Conservation (phyloP, 768 basidiomycete genomes). For the Tricholoma sp. region DNA sequence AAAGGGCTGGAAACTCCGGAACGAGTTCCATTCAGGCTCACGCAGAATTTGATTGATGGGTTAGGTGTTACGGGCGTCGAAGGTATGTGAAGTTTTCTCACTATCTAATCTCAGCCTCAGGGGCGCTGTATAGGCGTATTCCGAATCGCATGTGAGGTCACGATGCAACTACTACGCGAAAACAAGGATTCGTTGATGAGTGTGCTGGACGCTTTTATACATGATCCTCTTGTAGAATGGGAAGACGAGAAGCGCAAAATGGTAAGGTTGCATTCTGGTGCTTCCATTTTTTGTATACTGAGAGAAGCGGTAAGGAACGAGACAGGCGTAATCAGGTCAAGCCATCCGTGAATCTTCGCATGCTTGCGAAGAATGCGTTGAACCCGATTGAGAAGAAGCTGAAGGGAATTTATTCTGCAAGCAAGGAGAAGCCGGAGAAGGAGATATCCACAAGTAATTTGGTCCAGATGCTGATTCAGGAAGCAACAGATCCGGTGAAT, state of each 20-base stretch:
- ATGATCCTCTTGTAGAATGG: slow-evolving; percentile 97
- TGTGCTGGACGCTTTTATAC: slow-evolving; percentile 93
- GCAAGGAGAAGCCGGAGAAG: slow-evolving; percentile 47
- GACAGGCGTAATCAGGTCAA: slow-evolving; percentile 39
- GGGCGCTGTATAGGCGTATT: slow-evolving; percentile 58
- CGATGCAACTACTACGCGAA: slow-evolving; percentile 77
- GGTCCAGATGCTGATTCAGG: slow-evolving; percentile 87
- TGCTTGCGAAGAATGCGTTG: slow-evolving; percentile 71
- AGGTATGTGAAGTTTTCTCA: slow-evolving; percentile 39
- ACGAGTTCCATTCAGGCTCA: slow-evolving; percentile 89
- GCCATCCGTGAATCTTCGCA: slow-evolving; percentile 50
- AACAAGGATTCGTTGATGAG: slow-evolving; percentile 94
- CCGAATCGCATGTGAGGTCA: slow-evolving; percentile 87
- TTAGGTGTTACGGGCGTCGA: slow-evolving; percentile 92
- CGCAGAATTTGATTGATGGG: slow-evolving; percentile 89
- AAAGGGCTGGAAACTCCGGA: slow-evolving; percentile 85
- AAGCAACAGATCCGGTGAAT: slow-evolving; percentile 72
- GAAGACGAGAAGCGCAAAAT: slow-evolving; percentile 73
- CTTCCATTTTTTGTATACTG: background rate
- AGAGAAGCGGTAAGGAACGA: slow-evolving; percentile 33
- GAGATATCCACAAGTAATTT: slow-evolving; percentile 75
- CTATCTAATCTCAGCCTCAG: background rate
- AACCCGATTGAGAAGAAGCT: slow-evolving; percentile 82
- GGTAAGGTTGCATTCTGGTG: slow-evolving; percentile 27
- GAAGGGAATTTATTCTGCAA: slow-evolving; percentile 58